phyloP scores from a whole-genome alignment of 2,329 filamentous ascomycete genomes.

The Cladorrhinum sp. region DNA sequence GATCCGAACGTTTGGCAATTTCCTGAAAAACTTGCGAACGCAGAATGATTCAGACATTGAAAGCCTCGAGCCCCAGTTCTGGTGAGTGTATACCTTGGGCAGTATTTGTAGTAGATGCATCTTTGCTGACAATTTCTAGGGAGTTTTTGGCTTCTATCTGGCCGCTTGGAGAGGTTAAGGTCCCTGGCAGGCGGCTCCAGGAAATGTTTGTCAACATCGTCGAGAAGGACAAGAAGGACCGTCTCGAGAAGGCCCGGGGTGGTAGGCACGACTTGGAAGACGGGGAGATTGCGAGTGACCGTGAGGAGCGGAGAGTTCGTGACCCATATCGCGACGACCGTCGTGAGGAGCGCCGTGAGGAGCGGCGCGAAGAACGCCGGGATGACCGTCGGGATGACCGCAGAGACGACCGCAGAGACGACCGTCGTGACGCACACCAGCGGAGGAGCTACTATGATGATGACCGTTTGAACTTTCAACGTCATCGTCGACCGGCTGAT shows the following conservation, averaged over 20 bases:
- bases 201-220: constrained; percentile 37
- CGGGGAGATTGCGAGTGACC: constrained; percentile 38
- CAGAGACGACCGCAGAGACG: constrained; percentile 23
- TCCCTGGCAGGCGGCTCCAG: constrained; percentile 36
- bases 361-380: constrained; percentile 29
- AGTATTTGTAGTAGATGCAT: background rate
- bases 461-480: constrained; percentile 33
- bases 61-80: constrained; percentile 37
- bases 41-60: constrained; percentile 34
- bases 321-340: constrained; percentile 31
- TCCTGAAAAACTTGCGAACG: constrained; percentile 32
- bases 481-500: constrained; percentile 29
- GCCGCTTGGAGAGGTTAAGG: constrained; percentile 37
- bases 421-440: constrained; percentile 28
- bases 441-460: constrained; percentile 32
- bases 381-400: constrained; percentile 26
- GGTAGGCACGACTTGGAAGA: constrained; percentile 35
- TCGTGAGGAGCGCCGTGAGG: constrained; percentile 31
- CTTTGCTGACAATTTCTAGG: constrained; percentile 30
- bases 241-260: constrained; percentile 22
- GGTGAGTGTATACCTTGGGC: constrained; percentile 27
- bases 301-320: constrained; percentile 31
- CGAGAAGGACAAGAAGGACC: constrained; percentile 33
- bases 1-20: constrained; percentile 36
- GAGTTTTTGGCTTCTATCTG: constrained; percentile 40